Percentiles rank a stretch among this genome's conserved stretches.
These are phyloP conservation scores for Haplosporangium sp. DNA, from an alignment of 371 early-diverging fungal species.

Conservation along the genomic window DNA sequence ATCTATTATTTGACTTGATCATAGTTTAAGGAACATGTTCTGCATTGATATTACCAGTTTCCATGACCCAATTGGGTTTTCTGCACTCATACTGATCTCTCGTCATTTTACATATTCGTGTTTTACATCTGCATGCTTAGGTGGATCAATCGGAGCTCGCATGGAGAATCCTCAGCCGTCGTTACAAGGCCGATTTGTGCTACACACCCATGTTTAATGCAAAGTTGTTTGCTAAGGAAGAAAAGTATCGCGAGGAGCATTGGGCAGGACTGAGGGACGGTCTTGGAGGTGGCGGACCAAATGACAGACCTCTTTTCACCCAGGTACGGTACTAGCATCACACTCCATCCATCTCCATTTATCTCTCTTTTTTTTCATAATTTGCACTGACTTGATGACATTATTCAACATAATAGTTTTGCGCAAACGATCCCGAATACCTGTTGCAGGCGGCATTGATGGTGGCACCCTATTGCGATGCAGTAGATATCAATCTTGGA, in stretches of 20 bases:
- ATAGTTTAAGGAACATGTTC: too few species aligned
- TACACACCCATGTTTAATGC: conserved; percentile 99
- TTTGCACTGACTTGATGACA: too few species aligned
- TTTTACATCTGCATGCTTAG: conserved; percentile 6
- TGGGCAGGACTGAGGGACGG: conserved; percentile 62
- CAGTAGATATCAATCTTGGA: conserved; percentile 98
- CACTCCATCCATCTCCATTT: not conserved
- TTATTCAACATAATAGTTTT: conserved; percentile 74
- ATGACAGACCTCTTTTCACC: conserved; percentile 92
- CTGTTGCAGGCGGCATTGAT: conserved; percentile 89
- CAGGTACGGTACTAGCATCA: conserved; percentile 68
- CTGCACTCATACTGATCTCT: not conserved
- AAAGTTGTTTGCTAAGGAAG: conserved; percentile 76
- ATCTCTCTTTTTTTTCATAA: not conserved
- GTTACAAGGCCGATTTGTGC: conserved; percentile 93
- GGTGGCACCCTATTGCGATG: conserved; percentile 91
- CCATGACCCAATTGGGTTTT: not conserved
- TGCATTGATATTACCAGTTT: too few species aligned
- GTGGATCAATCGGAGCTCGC: conserved; percentile 92
- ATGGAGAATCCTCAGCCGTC: conserved; percentile 91
- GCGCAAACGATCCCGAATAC: conserved; percentile 94
- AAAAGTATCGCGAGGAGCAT: conserved; percentile 78
- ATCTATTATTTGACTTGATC: too few species aligned
- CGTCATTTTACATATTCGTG: not conserved
- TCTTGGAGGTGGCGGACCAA: conserved; percentile 67